Base-by-base conservation (phyloP, 1,139 yeast genomes). In the Blastobotrys apis region DNA sequence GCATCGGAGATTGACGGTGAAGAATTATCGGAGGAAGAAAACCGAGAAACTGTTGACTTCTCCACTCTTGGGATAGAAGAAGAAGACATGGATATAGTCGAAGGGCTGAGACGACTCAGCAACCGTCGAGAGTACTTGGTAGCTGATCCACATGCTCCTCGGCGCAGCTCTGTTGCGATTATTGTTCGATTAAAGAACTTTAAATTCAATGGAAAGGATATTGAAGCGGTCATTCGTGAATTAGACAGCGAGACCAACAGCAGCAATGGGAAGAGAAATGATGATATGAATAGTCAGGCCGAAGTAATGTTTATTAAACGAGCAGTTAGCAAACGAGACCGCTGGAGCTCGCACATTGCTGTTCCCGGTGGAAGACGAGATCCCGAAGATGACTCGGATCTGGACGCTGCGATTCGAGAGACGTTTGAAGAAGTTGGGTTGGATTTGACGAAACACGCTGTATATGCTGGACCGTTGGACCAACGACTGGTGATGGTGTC, bases 271-370 rank as follows among this genome's bases (percentile, higher is more conserved):
- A 23, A 23, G 26, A 6, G 6, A 23, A 25, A 31, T 17, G n/a
- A n/a, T n/a, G n/a, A n/a, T n/a, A n/a, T n/a, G n/a, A n/a, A n/a
- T n/a, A n/a, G n/a, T n/a, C n/a, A n/a, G n/a, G 41, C 62, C n/a
- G 66, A 68, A 43, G 43, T 68, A 5, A 58, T 68, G 26, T 57
- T 68, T 40, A 68, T 68, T 43, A 67, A 66, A 37, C 60, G 72
- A 5, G 58, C 71, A 0, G 49, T 57, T 1, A 54, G 68, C 17
- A 53, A 51, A 4, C 53, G 66, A 2, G 72, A 68, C 45, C 53
- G 69, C n/a, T 68, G 72, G 72, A 66, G 71, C 4, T 67, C 69
- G 10, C 72, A 68, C 49, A 60, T 68, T 35, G 72, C 72, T 1
- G 48, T 68, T 1, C 72, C 72, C 0, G 72, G 72, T 2, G 72